Evolutionary conservation across 805 yeast species (phyloP), one percentile per base, ranked within the genome.

Genomic region (Metschnikowia drakensbergensis): DNA sequence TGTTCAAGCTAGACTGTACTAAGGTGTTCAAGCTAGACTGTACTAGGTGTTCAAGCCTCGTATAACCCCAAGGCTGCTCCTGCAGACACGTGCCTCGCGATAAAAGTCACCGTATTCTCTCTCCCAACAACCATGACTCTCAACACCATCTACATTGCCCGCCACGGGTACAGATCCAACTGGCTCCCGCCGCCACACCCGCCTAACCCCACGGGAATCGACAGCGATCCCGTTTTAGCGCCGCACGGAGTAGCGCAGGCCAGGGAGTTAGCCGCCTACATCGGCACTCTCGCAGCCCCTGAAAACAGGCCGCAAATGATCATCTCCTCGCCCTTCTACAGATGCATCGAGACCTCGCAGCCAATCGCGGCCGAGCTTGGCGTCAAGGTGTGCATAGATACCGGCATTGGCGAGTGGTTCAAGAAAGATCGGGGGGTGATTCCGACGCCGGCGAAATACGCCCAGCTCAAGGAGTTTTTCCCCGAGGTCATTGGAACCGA

Each of bases 361-460:
- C 96, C 96, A 2, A 74, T 84, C 10, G 82, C 96, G 1, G 71
- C 80, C 37, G 62, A 63, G 27, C 66, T 89, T 11, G 81, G 75
- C 4, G 57, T 86, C 32, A 80, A 81, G 9, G 78, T 91, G 8
- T 74, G 69, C 42, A 66, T 87, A 4, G 99, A 94, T 58, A 69
- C 83, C 46, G 98, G 97, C 0, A 74, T 92, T 26, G 95, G 97
- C 23, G 97, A 94, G 67, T 90, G 96, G 96, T 92, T 86, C 61
- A 80, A 80, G 58, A 81, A 80, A n/a, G 80, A 79, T 38, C 72
- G 96, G 58, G 72, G 72, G 1, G 71, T 80, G 10, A 80, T 86
- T 51, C 96, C 97, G 3, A 69, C 66, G 26, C 91, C 97, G 0
- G 89, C 86, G 0, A 64, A 74, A 22, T 66, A 68, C 43, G 75